phyloP scores from a whole-genome alignment of 116 monocot genomes.

The Iris pallida region DNA sequence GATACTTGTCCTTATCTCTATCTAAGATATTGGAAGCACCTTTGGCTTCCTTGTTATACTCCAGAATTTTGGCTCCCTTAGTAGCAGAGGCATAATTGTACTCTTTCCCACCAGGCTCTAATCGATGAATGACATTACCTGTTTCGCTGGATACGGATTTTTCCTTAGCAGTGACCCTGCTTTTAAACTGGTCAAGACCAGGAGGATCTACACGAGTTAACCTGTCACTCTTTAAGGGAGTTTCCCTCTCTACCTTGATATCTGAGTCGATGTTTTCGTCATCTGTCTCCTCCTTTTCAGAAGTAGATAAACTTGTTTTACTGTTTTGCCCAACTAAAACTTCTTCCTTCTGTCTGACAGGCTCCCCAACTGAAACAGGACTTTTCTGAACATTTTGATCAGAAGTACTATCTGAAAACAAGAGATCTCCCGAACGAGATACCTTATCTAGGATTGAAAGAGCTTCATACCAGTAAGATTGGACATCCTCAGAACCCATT shows the following conservation, averaged over 20 bases:
- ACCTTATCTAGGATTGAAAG: not conserved
- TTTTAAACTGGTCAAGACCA: slow-evolving; percentile 87
- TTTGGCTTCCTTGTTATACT: slow-evolving; percentile 95
- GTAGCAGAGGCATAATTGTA: slow-evolving; percentile 72
- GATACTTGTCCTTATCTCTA: slow-evolving; percentile 92
- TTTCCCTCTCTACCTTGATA: slow-evolving; percentile 20
- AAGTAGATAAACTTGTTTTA: slow-evolving; percentile 3
- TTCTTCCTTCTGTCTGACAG: not conserved
- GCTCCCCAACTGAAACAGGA: slow-evolving; percentile 1
- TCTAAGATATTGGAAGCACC: slow-evolving; percentile 87
- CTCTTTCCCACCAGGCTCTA: slow-evolving; percentile 69
- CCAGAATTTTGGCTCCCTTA: slow-evolving; percentile 84
- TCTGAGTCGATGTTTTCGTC: slow-evolving; percentile 9
- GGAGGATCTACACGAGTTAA: slow-evolving; percentile 55
- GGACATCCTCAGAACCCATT: slow-evolving; percentile 2
- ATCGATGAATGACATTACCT: slow-evolving; percentile 47
- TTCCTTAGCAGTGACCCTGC: slow-evolving; percentile 50
- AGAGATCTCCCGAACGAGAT: not conserved
- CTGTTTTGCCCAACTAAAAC: not conserved
- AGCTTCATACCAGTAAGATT: not conserved
- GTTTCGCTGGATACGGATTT: slow-evolving; percentile 28
- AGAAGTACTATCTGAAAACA: not conserved
- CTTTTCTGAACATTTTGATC: not conserved
- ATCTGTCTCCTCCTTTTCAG: not conserved
- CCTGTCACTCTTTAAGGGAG: slow-evolving; percentile 41